A percentile compares a stretch with the other conserved stretches of the same genome.
phyloP scores from a whole-genome alignment of 495 filamentous ascomycete species.

The Neurospora terricola region DNA sequence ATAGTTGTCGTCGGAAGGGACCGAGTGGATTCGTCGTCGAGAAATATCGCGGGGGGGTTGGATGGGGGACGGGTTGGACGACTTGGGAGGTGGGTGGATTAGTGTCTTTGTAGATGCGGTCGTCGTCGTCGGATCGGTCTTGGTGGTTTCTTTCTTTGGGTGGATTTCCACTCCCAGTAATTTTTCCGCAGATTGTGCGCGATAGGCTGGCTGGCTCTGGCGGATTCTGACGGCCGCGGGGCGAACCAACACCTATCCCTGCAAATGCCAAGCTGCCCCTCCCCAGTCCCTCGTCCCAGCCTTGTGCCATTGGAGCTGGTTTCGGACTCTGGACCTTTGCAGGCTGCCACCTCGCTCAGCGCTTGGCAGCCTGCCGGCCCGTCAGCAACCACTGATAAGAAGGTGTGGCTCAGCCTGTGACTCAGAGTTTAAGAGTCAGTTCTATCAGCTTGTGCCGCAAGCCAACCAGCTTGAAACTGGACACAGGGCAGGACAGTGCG shows the following conservation, averaged over 20 bases:
- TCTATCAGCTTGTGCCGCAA: background rate
- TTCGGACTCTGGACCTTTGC: background rate
- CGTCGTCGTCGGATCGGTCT: slow-evolving; percentile 1
- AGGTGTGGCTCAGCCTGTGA: background rate
- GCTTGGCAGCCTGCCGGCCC: background rate
- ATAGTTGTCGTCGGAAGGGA: slow-evolving; percentile 2
- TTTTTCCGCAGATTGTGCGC: slow-evolving; percentile 30
- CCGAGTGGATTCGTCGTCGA: slow-evolving; percentile 1
- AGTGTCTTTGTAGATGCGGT: background rate
- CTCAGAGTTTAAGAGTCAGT: background rate
- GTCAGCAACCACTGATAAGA: background rate
- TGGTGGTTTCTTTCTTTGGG: slow-evolving; percentile 8
- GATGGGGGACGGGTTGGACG: background rate
- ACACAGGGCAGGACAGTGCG: background rate
- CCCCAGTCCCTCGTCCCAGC: background rate
- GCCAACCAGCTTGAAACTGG: background rate
- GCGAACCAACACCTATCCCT: background rate
- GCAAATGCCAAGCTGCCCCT: background rate
- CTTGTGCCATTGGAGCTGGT: background rate
- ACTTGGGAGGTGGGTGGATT: background rate
- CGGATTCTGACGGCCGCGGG: background rate
- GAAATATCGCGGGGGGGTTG: slow-evolving; percentile 2
- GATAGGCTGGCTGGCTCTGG: slow-evolving; percentile 11
- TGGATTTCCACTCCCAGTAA: slow-evolving; percentile 16
- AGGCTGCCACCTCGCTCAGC: background rate